Base-by-base conservation (phyloP, 805 yeast genomes). In the Hermanozyma aechmeae region DNA sequence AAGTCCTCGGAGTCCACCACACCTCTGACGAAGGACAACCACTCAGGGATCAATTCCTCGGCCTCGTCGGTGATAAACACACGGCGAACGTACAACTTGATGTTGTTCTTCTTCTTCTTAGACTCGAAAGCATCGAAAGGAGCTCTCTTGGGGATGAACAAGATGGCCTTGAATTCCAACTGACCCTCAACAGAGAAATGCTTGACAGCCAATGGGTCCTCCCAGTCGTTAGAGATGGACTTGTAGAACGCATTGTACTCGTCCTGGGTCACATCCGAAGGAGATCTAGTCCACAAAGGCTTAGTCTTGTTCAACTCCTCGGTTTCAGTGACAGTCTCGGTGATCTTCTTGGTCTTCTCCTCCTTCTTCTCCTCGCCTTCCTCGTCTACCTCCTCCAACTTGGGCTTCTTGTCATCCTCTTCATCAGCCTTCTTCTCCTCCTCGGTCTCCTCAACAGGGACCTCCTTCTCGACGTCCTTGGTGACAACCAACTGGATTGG, bases 161-260 rank as follows among this genome's bases (percentile, higher is more conserved):
- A 72, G 56, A 92, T 92, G 42, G 98, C 97, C 72, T 80, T 87
- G 79, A 92, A 92, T 73, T 92, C 99, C 53, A 92, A 77, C 74
- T 92, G 98, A 75, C 99, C 99, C 73, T 92, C 99, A 56, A 92
- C 99, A 29, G 96, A 84, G 76, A 92, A 92, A 71, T 92, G 99
- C 77, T 92, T 92, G 48, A 92, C 97, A 46, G 96, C 96, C 60
- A 92, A 77, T 68, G 96, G 99, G 61, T 92, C 98, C 73, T 92
- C 98, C 98, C 98, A 92, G 68, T 92, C 99, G 68, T 92, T 92
- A 33, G 98, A 87, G 56, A 92, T 92, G 29, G 97, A 86, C 74
- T 92, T 92, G 83, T 92, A 92, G 82, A 92, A 92, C 36, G 97
- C 93, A 54, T 92, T 89, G 76, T 92, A 92, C 71, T 92, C 99